phyloP scores from a whole-genome alignment of 768 basidiomycete species.

The Clitopilus hobsonii region DNA sequence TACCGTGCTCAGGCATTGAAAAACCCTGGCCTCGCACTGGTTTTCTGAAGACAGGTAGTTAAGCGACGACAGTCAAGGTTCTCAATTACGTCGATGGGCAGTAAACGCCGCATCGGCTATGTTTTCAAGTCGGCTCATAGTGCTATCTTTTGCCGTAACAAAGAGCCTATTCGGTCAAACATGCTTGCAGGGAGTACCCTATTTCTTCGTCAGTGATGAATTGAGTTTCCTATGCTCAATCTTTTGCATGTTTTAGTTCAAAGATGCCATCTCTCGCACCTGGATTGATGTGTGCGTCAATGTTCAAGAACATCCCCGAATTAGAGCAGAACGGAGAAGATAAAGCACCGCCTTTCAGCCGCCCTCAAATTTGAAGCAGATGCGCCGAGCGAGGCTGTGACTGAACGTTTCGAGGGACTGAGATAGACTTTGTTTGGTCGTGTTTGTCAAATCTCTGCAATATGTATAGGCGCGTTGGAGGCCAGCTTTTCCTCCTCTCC shows the following conservation, averaged over 20 bases:
- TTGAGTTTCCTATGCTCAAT: no score
- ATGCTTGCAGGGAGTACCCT: neutral
- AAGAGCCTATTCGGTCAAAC: neutral
- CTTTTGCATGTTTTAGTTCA: no score
- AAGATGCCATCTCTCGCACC: no score
- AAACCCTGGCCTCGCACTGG: neutral
- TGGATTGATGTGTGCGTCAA: neutral
- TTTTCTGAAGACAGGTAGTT: neutral
- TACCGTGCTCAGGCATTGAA: neutral
- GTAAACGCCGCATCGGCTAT: neutral
- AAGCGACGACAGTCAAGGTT: neutral
- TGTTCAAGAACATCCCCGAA: neutral
- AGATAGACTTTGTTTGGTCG: slow-evolving; percentile 20
- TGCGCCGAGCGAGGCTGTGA: slow-evolving; percentile 8
- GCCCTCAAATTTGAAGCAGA: neutral
- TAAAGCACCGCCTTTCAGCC: neutral
- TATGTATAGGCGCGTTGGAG: slow-evolving; percentile 12
- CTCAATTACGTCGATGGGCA: slow-evolving; percentile 1
- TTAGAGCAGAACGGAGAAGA: neutral
- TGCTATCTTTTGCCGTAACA: neutral
- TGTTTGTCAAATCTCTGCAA: slow-evolving; percentile 22
- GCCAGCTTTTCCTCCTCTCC: slow-evolving; percentile 2
- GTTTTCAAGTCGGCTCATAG: neutral
- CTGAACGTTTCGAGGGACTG: slow-evolving; percentile 11
- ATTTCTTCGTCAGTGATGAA: neutral